Percentiles rank a stretch among this genome's conserved stretches.
These are phyloP conservation scores for Eucalyptus cladocalyx DNA, from an alignment of 345 rosid species.

Conservation along the genomic window DNA sequence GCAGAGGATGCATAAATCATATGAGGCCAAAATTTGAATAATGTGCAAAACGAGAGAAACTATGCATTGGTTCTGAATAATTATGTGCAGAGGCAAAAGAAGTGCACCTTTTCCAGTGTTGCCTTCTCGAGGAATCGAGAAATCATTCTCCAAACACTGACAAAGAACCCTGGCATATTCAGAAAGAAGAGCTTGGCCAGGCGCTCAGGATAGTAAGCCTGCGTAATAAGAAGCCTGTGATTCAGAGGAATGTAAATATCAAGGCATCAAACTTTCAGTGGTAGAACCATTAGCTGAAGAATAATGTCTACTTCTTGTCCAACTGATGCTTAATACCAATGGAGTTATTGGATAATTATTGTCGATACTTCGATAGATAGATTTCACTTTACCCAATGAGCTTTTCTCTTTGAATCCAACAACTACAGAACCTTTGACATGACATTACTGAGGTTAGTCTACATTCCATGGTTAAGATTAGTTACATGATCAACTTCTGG, in stretches of 20 bases:
- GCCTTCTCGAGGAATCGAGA: constrained; percentile 78
- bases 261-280: not conserved
- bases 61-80: not conserved
- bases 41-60: no score
- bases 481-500: not conserved
- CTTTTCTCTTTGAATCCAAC: not conserved
- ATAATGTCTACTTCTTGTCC: not conserved
- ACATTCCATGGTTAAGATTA: not conserved
- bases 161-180: constrained; percentile 77
- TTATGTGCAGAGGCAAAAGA: not conserved
- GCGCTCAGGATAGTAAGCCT: constrained; percentile 96
- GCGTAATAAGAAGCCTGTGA: not conserved
- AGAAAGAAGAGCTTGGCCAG: constrained; percentile 53
- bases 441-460: not conserved
- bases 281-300: not conserved
- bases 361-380: not conserved
- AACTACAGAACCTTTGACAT: not conserved
- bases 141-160: constrained; percentile 61
- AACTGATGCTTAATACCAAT: not conserved
- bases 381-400: not conserved
- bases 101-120: constrained; percentile 60
- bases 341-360: not conserved
- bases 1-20: not conserved
- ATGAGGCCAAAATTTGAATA: not conserved
- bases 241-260: not conserved